These are phyloP conservation scores for Hygrocybe coccinea DNA, from an alignment of 768 basidiomycete genomes.

Conservation along the genomic window DNA sequence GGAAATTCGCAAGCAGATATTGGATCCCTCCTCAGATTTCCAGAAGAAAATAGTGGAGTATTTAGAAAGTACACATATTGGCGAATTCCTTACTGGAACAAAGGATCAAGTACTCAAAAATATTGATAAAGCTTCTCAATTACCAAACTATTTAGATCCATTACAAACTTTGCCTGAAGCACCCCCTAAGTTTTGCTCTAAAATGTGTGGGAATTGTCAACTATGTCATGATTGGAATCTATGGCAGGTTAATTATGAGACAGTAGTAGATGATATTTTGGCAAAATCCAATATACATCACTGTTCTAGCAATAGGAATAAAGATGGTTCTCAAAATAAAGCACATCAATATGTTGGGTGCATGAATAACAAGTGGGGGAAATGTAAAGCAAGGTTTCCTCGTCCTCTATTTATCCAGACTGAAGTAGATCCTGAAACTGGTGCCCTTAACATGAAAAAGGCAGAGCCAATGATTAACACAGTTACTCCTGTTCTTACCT, in stretches of 20 bases:
- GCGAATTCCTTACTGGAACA: slow-evolving; percentile 27
- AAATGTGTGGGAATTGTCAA: slow-evolving; percentile 29
- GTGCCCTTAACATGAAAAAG: slow-evolving; percentile 26
- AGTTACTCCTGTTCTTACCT: too few relatives aligned
- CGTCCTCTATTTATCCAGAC: slow-evolving; percentile 17
- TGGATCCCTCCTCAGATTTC: slow-evolving; percentile 21
- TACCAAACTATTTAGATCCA: slow-evolving; percentile 14
- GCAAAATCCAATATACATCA: slow-evolving; percentile 16
- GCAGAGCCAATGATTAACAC: slow-evolving; percentile 21
- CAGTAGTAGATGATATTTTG: slow-evolving; percentile 18
- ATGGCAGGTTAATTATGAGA: slow-evolving; percentile 15
- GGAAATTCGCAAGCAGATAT: slow-evolving; percentile 27
- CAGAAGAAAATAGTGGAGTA: slow-evolving; percentile 23
- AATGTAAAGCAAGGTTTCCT: slow-evolving; percentile 34
- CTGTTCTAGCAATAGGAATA: slow-evolving; percentile 20
- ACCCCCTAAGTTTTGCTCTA: slow-evolving; percentile 21
- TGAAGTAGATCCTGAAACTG: slow-evolving; percentile 23
- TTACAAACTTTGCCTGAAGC: slow-evolving; percentile 20
- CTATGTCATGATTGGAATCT: slow-evolving; percentile 7
- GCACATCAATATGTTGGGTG: slow-evolving; percentile 17
- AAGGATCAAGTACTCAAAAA: slow-evolving; percentile 13
- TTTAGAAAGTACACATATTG: slow-evolving; percentile 28
- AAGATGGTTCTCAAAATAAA: slow-evolving; percentile 24
- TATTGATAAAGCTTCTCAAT: neutral
- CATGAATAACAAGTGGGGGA: slow-evolving; percentile 22